phyloP scores from a whole-genome alignment of 192 early-diverging fungal genomes.

The Coemansia sp. region DNA sequence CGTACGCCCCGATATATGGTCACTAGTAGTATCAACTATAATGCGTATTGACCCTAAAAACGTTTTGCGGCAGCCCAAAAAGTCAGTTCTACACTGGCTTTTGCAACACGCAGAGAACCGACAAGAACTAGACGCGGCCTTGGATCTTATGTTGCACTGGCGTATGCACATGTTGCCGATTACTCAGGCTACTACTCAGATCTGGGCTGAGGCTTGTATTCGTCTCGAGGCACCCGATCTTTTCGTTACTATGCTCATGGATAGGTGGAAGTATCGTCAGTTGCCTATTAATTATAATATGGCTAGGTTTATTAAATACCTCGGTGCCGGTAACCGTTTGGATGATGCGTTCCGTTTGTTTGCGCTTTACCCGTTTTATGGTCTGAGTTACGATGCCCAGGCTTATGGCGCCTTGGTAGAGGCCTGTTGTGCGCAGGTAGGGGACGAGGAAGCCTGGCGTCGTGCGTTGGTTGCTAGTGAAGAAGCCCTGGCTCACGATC shows the following conservation, averaged over 20 bases:
- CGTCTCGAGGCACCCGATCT: conserved; percentile 27
- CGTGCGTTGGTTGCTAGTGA: conserved; percentile 42
- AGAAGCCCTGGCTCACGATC: conserved; percentile 27
- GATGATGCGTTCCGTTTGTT: conserved; percentile 52
- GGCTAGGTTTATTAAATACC: conserved; percentile 30
- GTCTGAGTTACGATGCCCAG: conserved; percentile 19
- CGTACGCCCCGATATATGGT: conserved; percentile 36
- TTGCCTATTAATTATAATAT: conserved; percentile 37
- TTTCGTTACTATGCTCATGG: conserved; percentile 37
- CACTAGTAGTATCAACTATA: conserved; percentile 30
- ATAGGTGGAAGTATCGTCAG: conserved; percentile 55
- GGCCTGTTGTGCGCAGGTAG: conserved; percentile 32
- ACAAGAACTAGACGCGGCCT: conserved; percentile 38
- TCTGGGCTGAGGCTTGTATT: conserved; percentile 42
- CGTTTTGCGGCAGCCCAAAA: conserved; percentile 22
- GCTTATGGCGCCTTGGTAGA: conserved; percentile 53
- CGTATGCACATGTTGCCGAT: conserved; percentile 42
- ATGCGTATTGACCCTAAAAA: conserved; percentile 13
- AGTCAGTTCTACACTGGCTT: conserved; percentile 37
- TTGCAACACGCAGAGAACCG: conserved; percentile 23
- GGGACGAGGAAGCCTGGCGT: conserved; percentile 53
- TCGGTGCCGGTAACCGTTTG: conserved; percentile 19
- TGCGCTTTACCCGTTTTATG: conserved; percentile 50
- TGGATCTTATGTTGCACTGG: conserved; percentile 32
- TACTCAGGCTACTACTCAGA: conserved; percentile 45